Conservation (phyloP, 164 flowering plant species). For the Warburgia ugandensis region DNA sequence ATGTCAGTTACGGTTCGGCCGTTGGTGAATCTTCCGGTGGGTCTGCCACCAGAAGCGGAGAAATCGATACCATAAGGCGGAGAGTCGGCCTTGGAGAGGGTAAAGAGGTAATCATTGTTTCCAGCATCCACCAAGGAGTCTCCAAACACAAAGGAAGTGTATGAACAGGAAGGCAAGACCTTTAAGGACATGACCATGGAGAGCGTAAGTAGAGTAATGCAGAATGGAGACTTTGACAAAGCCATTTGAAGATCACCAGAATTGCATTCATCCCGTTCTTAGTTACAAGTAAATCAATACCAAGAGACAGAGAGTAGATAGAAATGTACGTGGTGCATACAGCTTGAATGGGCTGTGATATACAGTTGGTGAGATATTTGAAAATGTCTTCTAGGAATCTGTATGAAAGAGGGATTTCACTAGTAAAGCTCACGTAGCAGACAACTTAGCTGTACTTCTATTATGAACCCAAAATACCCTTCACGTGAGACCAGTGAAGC, state of each 20-base stretch:
- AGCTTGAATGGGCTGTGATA: slow-evolving; percentile 16
- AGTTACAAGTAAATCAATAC: background rate
- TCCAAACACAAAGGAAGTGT: slow-evolving; percentile 48
- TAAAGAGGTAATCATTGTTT: slow-evolving; percentile 51
- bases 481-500: too few relatives aligned
- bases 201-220: background rate
- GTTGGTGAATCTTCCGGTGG: slow-evolving; percentile 68
- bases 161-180: slow-evolving; percentile 12
- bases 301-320: too few relatives aligned
- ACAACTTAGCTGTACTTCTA: too few relatives aligned
- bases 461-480: too few relatives aligned
- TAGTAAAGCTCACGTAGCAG: too few relatives aligned
- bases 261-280: background rate
- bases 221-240: background rate
- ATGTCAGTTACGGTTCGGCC: slow-evolving; percentile 55
- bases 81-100: slow-evolving; percentile 49
- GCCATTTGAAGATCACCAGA: background rate
- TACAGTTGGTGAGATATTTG: slow-evolving; percentile 4
- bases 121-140: slow-evolving; percentile 67
- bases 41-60: slow-evolving; percentile 46
- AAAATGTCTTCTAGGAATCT: slow-evolving; percentile 10
- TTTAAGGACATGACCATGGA: slow-evolving; percentile 8
- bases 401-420: slow-evolving; percentile 2
- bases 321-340: slow-evolving; percentile 6
- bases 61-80: slow-evolving; percentile 72